Evolutionary conservation across 2,329 filamentous ascomycete genomes (phyloP), one percentile per base, ranked within the genome.

Genomic region (Whalleya microplaca): DNA sequence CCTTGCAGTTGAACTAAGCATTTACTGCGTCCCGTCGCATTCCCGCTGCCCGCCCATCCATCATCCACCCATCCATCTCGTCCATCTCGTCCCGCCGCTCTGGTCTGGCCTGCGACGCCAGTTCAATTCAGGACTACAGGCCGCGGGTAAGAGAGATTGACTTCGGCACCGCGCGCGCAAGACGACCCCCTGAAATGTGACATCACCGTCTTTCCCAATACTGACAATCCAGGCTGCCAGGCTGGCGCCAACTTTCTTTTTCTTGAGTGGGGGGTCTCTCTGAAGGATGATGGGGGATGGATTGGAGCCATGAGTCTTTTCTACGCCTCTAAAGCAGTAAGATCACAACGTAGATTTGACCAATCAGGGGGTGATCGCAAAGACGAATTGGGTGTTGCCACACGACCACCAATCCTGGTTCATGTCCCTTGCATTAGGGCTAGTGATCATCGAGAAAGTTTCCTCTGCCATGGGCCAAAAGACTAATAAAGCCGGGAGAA

Each of bases 301-400:
- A 37, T 3, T 37, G 32, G 3, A 12, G 14, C 32, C 3, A 12
- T 3, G 32, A 27, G 23, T 27, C 23, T 27, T 27, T 27, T 27
- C 9, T 27, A 4, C 23, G 23, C 23, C 23, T 27, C 23, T 27
- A 27, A 54, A 20, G n/a, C n/a, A 41, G 10, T 2, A 43, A 48
- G 42, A 37, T 41, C 44, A 29, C n/a, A n/a, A n/a, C n/a, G n/a
- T 47, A 40, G 41, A 51, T 3, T 37, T 40, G 41, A 29, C 56
- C 54, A 62, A 53, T 56, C 48, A 60, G 37, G 29, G 49, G 40
- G 21, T 45, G 56, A 60, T 54, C 57, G 57, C 54, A 55, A 50
- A 62, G 52, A 49, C 59, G 59, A 62, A 59, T 62, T 62, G 56
- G 48, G 52, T 48, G 54, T 51, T 62, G 59, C 56, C 59, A 62